Percentiles rank a stretch among this genome's conserved stretches.
Evolutionary conservation across 164 flowering plant species (phyloP).

Genomic region (Sextonia rubra): DNA sequence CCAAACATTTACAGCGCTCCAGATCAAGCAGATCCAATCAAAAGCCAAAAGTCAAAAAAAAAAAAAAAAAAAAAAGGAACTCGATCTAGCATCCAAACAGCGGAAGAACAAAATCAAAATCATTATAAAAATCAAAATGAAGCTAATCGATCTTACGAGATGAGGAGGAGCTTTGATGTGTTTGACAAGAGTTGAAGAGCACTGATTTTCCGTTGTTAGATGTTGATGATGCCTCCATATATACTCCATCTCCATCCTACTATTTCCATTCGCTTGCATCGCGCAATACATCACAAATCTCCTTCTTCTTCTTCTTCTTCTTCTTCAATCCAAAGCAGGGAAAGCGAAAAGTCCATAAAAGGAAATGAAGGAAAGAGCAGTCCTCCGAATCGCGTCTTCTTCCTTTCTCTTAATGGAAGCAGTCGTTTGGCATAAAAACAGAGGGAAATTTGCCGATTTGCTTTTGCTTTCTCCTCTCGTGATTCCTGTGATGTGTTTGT

Average conservation of each 20-base stretch:
- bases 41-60: no score
- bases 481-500: no score
- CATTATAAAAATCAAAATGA: background rate
- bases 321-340: constrained; percentile 9
- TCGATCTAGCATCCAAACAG: background rate
- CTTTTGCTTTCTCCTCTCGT: no score
- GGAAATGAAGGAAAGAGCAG: background rate
- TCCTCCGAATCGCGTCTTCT: background rate
- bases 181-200: constrained; percentile 51
- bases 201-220: constrained; percentile 48
- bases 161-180: constrained; percentile 69
- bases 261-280: constrained; percentile 24
- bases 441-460: no score
- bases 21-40: no score
- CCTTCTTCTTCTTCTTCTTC: background rate
- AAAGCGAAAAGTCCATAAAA: background rate
- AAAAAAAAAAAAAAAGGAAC: background rate
- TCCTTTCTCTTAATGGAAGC: background rate
- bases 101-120: background rate
- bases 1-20: no score
- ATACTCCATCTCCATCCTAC: constrained; percentile 37
- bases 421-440: no score
- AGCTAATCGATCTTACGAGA: constrained; percentile 36
- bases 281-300: constrained; percentile 1
- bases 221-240: constrained; percentile 55